Evolutionary conservation across 2,329 filamentous ascomycete species (phyloP).

Genomic region (Pyrenochaeta sp.): DNA sequence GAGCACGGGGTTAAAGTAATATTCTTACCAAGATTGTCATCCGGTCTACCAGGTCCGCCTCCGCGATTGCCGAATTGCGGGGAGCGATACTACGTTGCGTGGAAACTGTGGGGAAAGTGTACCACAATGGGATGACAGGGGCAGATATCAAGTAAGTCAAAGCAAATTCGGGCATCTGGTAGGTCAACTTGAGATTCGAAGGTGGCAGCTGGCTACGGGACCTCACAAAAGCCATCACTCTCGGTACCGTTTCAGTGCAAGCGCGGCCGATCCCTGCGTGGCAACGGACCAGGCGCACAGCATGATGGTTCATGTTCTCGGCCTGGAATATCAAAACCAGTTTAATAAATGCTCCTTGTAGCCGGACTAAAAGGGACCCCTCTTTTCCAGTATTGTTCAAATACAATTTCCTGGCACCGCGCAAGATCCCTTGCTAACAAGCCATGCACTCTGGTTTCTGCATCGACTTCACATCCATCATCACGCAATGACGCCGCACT

Average conservation of each 20-base stretch:
- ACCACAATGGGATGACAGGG: slow-evolving; percentile 20
- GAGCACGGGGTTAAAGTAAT: slow-evolving; percentile 15
- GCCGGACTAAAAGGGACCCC: slow-evolving; percentile 44
- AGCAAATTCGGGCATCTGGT: slow-evolving; percentile 20
- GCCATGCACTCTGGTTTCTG: slow-evolving; percentile 41
- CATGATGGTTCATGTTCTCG: slow-evolving; percentile 42
- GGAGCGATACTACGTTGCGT: slow-evolving; percentile 30
- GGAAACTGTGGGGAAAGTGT: slow-evolving; percentile 38
- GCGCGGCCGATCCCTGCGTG: slow-evolving; percentile 44
- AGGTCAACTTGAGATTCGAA: slow-evolving; percentile 32
- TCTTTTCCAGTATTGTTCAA: slow-evolving; percentile 41
- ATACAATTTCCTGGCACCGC: slow-evolving; percentile 42
- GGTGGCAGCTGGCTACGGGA: slow-evolving; percentile 23
- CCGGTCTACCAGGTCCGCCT: slow-evolving; percentile 9
- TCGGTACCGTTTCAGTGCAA: slow-evolving; percentile 37
- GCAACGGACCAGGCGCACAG: slow-evolving; percentile 34
- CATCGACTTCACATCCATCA: slow-evolving; percentile 36
- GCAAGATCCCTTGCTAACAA: slow-evolving; percentile 36
- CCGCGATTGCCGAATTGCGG: slow-evolving; percentile 37
- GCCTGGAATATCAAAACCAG: slow-evolving; percentile 38
- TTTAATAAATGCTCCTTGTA: slow-evolving; percentile 48
- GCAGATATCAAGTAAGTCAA: slow-evolving; percentile 11
- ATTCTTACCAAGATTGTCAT: slow-evolving; percentile 7
- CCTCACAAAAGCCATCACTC: slow-evolving; percentile 27
- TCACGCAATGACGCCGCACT: slow-evolving; percentile 44